Evolutionary conservation across 2,329 filamentous ascomycete genomes (phyloP).

Genomic region (Immersiporthe knoxdaviesiana): DNA sequence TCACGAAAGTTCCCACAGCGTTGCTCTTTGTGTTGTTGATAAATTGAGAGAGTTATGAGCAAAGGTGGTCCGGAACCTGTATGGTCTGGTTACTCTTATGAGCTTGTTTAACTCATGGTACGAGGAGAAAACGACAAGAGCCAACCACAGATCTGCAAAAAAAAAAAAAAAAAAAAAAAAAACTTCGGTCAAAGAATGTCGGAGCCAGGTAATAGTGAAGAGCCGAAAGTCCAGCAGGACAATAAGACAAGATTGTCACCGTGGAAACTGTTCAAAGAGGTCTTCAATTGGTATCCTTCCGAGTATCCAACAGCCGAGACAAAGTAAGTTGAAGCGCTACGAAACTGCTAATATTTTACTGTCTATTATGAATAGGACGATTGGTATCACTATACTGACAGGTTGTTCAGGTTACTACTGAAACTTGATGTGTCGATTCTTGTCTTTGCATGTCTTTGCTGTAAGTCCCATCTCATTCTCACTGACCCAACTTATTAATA

Average conservation of each 20-base stretch:
- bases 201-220: neutral
- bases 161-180: no score
- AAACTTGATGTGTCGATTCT: slow-evolving; percentile 41
- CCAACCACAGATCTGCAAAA: neutral
- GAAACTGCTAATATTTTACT: neutral
- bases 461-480: slow-evolving; percentile 31
- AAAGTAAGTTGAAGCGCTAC: slow-evolving; percentile 32
- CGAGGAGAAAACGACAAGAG: neutral
- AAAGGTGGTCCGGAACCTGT: neutral
- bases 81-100: neutral
- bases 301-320: slow-evolving; percentile 38
- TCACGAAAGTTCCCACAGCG: neutral
- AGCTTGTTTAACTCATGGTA: neutral
- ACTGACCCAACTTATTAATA: slow-evolving; percentile 1
- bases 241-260: slow-evolving; percentile 28
- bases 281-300: slow-evolving; percentile 42
- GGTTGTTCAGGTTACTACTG: slow-evolving; percentile 36
- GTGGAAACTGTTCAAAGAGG: slow-evolving; percentile 37
- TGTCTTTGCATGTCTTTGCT: slow-evolving; percentile 40
- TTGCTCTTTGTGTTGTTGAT: neutral
- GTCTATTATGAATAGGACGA: neutral
- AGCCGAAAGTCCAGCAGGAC: neutral
- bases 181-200: slow-evolving; percentile 1
- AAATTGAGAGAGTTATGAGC: neutral
- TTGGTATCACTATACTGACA: slow-evolving; percentile 5